phyloP scores from a whole-genome alignment of 208 protist genomes.

The Balamuthia mandrillaris region DNA sequence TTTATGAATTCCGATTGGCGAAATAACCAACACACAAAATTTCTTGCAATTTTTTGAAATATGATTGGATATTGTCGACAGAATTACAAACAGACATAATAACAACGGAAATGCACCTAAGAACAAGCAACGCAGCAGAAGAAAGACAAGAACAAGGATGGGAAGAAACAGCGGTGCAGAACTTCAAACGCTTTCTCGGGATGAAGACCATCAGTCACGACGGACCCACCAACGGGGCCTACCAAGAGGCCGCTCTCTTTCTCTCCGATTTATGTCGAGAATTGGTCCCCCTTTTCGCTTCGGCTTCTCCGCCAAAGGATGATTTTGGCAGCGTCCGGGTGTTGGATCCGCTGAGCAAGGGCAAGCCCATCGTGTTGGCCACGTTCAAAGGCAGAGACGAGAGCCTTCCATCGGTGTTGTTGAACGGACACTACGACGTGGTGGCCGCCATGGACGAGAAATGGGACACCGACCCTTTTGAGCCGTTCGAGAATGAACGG shows the following conservation, averaged over 20 bases:
- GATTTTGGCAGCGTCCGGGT: not conserved
- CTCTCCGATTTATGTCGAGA: not conserved
- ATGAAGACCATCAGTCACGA: not conserved
- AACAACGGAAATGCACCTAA: no score
- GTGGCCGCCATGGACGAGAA: constrained; percentile 62
- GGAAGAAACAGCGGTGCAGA: no score
- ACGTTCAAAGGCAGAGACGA: constrained; percentile 45
- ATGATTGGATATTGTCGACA: no score
- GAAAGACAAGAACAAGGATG: no score
- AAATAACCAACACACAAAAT: no score
- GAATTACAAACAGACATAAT: no score
- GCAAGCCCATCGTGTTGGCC: not conserved
- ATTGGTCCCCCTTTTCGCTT: not conserved
- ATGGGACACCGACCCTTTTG: constrained; percentile 58
- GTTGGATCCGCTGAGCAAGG: not conserved
- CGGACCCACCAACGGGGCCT: constrained; percentile 22
- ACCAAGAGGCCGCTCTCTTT: not conserved
- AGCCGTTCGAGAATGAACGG: constrained; percentile 44
- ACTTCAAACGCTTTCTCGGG: constrained; percentile 33
- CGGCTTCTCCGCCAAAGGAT: not conserved
- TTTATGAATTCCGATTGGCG: no score
- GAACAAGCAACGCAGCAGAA: no score
- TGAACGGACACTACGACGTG: constrained; percentile 79
- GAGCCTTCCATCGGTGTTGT: constrained; percentile 59
- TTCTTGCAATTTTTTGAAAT: no score